A percentile compares a stretch with the other conserved stretches of the same genome.
These are phyloP conservation scores for Venturia aucupariae DNA, from an alignment of 2,329 filamentous ascomycete species.

Conservation along the genomic window DNA sequence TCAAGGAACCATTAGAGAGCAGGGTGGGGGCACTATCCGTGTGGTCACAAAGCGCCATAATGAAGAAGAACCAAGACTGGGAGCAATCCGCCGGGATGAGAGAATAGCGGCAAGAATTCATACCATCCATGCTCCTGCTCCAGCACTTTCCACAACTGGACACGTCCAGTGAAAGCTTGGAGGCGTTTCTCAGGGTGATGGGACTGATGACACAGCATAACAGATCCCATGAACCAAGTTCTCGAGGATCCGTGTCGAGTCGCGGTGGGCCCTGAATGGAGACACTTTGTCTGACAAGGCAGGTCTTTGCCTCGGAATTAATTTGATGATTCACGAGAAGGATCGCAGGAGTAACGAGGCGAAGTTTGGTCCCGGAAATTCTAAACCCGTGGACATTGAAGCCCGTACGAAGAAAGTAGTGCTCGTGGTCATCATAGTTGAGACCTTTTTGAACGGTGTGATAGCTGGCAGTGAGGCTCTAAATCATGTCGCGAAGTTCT, in stretches of 20 bases:
- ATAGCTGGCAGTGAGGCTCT: not conserved
- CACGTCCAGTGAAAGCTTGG: not conserved
- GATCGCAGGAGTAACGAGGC: not conserved
- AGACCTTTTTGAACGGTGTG: not conserved
- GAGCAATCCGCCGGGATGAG: too few species aligned
- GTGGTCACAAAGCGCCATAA: not conserved
- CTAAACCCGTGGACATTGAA: not conserved
- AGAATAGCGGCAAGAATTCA: too few species aligned
- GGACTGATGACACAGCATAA: not conserved
- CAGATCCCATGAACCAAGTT: not conserved
- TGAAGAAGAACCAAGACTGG: not conserved
- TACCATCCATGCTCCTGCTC: not conserved
- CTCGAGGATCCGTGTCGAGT: not conserved
- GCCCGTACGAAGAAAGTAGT: too few species aligned
- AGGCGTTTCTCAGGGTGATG: not conserved
- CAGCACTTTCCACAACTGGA: not conserved
- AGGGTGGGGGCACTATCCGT: not conserved
- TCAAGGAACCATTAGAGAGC: not conserved
- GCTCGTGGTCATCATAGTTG: not conserved
- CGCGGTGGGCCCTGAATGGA: not conserved
- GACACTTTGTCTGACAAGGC: not conserved
- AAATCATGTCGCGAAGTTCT: not conserved
- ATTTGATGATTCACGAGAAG: not conserved
- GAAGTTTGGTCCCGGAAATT: not conserved
- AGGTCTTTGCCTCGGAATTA: not conserved